Conservation (phyloP, 179 eudicot species). For the Camellia oleifera region DNA sequence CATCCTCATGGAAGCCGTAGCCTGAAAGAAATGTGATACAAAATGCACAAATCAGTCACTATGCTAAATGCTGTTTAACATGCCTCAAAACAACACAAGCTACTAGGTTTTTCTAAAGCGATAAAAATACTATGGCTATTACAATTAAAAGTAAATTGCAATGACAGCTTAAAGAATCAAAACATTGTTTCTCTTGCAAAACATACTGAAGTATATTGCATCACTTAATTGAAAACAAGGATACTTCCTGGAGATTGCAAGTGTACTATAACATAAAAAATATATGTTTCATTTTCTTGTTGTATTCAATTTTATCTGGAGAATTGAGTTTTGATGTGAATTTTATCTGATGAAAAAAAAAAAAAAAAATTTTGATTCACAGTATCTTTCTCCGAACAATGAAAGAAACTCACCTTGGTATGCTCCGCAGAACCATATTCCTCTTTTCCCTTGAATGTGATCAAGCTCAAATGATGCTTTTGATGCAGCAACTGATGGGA, state of each 20-base stretch:
- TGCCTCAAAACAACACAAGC: too few species aligned
- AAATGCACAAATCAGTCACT: not conserved
- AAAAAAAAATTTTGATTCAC: not conserved
- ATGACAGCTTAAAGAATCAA: not conserved
- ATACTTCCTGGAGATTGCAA: not conserved
- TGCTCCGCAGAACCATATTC: slow-evolving; percentile 96
- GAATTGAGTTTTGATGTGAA: not conserved
- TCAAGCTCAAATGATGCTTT: slow-evolving; percentile 69
- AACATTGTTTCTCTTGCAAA: not conserved
- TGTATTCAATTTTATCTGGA: not conserved
- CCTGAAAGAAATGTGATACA: slow-evolving; percentile 39
- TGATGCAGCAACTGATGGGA: slow-evolving; percentile 88
- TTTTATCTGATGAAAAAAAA: not conserved
- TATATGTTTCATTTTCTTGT: not conserved
- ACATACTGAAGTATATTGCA: not conserved
- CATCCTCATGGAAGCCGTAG: slow-evolving; percentile 95
- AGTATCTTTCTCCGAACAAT: not conserved
- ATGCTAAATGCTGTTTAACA: not conserved
- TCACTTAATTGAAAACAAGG: not conserved
- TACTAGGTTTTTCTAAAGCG: not conserved
- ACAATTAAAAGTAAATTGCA: not conserved
- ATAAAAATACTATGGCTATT: not conserved
- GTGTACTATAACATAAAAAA: not conserved
- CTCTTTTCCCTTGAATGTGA: slow-evolving; percentile 87
- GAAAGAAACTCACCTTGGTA: slow-evolving; percentile 60